phyloP scores from a whole-genome alignment of 1,284 basidiomycete species.

The Trichosporon faecale region DNA sequence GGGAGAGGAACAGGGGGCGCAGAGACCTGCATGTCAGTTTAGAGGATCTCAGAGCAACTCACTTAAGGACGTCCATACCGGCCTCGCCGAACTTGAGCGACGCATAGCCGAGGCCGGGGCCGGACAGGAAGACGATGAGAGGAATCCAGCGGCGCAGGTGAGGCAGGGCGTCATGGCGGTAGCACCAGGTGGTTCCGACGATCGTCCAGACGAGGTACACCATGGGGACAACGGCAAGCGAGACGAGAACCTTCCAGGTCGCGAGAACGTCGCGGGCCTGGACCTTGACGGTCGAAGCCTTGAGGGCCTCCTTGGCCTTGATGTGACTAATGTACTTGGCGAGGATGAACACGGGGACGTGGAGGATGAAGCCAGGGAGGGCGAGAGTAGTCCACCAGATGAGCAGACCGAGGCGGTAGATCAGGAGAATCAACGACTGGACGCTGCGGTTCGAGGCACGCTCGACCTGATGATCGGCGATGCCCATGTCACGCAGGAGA shows the following conservation, averaged over 20 bases:
- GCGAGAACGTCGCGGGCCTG: conserved; percentile 92
- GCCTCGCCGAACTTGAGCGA: conserved; percentile 98
- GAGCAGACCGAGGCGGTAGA: conserved; percentile 79
- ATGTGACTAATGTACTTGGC: conserved; percentile 83
- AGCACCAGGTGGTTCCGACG: conserved; percentile 72
- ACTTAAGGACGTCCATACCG: conserved; percentile 98
- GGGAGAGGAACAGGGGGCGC: conserved; percentile 82
- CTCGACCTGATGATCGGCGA: conserved; percentile 95
- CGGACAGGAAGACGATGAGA: conserved; percentile 66
- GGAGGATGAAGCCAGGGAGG: conserved; percentile 90
- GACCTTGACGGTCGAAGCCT: conserved; percentile 93
- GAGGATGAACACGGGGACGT: conserved; percentile 90
- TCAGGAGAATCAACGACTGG: conserved; percentile 81
- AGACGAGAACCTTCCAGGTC: conserved; percentile 97
- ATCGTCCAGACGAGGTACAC: conserved; percentile 81
- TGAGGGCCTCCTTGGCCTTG: conserved; percentile 97
- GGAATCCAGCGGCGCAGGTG: conserved; percentile 75
- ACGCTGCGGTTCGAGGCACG: conserved; percentile 75
- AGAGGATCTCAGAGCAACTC: conserved; percentile 15
- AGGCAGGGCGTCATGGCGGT: conserved; percentile 61
- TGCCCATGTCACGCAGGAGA: conserved; percentile 82
- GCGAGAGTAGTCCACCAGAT: conserved; percentile 81
- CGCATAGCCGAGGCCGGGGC: conserved; percentile 89
- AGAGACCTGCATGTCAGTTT: conserved; percentile 63
- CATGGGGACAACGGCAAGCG: conserved; percentile 82